A percentile compares a stretch with the other conserved stretches of the same genome.
phyloP scores from a whole-genome alignment of 208 protist genomes.

The Wallacemonas sp. region DNA sequence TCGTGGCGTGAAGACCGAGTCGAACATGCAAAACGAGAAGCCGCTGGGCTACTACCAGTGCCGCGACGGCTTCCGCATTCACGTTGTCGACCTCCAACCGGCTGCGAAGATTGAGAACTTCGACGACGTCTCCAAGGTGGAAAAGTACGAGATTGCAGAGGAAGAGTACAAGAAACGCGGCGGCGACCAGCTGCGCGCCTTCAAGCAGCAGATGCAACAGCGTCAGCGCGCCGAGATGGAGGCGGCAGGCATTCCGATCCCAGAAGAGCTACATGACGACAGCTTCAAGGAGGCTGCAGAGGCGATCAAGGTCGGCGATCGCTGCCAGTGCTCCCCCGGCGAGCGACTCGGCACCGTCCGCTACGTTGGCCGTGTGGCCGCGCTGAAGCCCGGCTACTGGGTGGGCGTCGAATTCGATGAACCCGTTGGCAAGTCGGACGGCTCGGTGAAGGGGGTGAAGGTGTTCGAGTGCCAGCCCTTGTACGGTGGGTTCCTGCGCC shows the following conservation, averaged over 20 bases:
- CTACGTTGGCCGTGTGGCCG: slow-evolving; percentile 82
- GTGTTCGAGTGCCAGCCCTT: slow-evolving; percentile 85
- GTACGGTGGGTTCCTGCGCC: slow-evolving; percentile 88
- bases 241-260: slow-evolving; percentile 44
- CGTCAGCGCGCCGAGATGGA: slow-evolving; percentile 70
- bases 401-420: slow-evolving; percentile 94
- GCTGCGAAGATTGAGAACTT: slow-evolving; percentile 58
- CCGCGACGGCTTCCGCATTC: slow-evolving; percentile 78
- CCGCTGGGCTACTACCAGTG: slow-evolving; percentile 86
- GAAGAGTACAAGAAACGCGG: slow-evolving; percentile 87
- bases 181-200: slow-evolving; percentile 71
- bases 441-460: slow-evolving; percentile 82
- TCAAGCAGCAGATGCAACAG: slow-evolving; percentile 75
- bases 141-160: slow-evolving; percentile 92
- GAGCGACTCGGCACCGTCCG: slow-evolving; percentile 82
- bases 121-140: slow-evolving; percentile 84
- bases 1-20: slow-evolving; percentile 52
- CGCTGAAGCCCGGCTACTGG: slow-evolving; percentile 89
- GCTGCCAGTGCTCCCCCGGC: slow-evolving; percentile 80
- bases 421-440: slow-evolving; percentile 94
- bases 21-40: slow-evolving; percentile 68
- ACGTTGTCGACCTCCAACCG: slow-evolving; percentile 88
- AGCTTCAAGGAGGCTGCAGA: slow-evolving; percentile 69
- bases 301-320: slow-evolving; percentile 77
- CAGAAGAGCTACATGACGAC: slow-evolving; percentile 50